These are phyloP conservation scores for Solanum piurae DNA, from an alignment of 257 asterid species.

Conservation along the genomic window DNA sequence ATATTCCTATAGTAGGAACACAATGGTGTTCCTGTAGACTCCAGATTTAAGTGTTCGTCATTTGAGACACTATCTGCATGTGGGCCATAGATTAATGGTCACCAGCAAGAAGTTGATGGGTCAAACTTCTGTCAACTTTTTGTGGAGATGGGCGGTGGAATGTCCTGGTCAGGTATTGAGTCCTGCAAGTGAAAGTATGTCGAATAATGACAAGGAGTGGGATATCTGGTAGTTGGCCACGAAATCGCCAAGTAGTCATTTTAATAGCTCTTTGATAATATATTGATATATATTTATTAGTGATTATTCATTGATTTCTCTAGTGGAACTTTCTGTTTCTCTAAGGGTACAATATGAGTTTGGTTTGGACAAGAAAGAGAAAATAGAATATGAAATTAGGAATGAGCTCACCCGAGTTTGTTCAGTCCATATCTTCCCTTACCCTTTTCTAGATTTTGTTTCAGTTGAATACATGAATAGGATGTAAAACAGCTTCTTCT, in stretches of 20 bases:
- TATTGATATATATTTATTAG: not conserved
- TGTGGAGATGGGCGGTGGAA: not conserved
- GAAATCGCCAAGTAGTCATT: not conserved
- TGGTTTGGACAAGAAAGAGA: not conserved
- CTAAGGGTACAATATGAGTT: not conserved
- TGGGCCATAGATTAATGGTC: not conserved
- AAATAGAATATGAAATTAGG: not conserved
- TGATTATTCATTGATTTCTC: not conserved
- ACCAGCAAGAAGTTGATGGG: not conserved
- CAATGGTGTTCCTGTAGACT: not conserved
- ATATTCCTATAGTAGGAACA: not conserved
- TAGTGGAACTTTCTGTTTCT: not conserved
- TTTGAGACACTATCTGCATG: not conserved
- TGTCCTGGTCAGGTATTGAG: not conserved
- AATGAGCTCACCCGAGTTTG: not conserved
- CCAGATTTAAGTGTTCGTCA: not conserved
- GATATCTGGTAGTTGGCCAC: not conserved
- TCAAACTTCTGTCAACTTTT: not conserved
- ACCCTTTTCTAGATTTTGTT: not conserved
- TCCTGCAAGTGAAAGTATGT: not conserved
- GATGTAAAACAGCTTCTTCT: not conserved
- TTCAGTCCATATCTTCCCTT: not conserved
- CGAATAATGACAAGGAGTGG: not conserved
- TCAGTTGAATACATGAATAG: not conserved
- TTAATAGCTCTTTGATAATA: not conserved